These are phyloP conservation scores for Sisymbrium irio DNA, from an alignment of 345 rosid species.

Conservation along the genomic window DNA sequence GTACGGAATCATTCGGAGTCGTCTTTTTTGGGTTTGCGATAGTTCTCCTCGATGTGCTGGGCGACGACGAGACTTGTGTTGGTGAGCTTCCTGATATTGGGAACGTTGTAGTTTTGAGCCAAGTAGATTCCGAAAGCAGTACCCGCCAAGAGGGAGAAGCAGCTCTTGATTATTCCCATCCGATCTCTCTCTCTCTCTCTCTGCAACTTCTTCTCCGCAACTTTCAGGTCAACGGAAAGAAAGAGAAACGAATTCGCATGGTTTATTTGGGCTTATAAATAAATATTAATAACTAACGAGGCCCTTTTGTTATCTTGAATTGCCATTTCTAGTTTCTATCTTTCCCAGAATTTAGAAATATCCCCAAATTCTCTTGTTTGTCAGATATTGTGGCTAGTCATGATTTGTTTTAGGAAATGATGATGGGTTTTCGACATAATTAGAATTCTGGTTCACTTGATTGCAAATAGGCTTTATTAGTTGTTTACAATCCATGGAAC, in stretches of 20 bases:
- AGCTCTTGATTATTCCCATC: constrained; percentile 67
- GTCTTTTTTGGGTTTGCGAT: constrained; percentile 60
- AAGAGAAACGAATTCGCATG: not conserved
- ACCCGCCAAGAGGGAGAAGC: constrained; percentile 50
- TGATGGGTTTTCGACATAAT: too few relatives aligned
- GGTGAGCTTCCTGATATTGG: constrained; percentile 53
- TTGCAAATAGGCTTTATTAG: too few relatives aligned
- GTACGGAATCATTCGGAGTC: constrained; percentile 29
- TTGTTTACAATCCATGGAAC: too few relatives aligned
- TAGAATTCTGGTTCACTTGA: too few relatives aligned
- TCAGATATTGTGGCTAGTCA: too few relatives aligned
- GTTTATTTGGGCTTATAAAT: not conserved
- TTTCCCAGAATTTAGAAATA: not conserved
- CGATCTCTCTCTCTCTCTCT: constrained; percentile 37
- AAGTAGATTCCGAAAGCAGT: constrained; percentile 55
- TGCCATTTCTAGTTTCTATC: not conserved
- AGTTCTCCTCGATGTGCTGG: constrained; percentile 65
- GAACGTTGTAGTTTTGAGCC: constrained; percentile 75
- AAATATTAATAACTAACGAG: not conserved
- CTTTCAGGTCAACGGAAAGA: constrained; percentile 2
- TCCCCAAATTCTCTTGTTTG: not conserved
- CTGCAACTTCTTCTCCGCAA: constrained; percentile 2
- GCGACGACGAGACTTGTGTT: constrained; percentile 47
- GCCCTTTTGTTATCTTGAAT: not conserved
- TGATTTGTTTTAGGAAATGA: too few relatives aligned